phyloP scores from a whole-genome alignment of 768 basidiomycete species.

The Hericium alpestre region DNA sequence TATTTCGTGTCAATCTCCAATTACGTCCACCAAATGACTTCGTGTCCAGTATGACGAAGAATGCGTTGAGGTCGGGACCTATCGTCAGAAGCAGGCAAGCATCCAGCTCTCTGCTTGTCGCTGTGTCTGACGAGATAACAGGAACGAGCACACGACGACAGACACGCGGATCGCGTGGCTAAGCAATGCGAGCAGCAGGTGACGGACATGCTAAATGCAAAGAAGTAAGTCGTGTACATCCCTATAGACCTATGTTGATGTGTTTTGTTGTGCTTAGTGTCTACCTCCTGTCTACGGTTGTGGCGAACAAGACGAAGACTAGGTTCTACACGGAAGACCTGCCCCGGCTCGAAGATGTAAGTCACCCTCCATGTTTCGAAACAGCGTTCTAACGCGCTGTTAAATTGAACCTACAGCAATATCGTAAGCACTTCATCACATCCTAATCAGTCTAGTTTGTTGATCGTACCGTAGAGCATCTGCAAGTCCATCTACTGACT shows the following conservation, averaged over 20 bases:
- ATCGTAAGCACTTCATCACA: conserved; percentile 37
- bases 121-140: conserved; percentile 16
- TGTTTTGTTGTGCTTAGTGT: conserved; percentile 27
- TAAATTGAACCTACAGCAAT: conserved; percentile 36
- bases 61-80: conserved; percentile 59
- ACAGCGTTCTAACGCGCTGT: background rate
- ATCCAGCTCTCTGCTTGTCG: background rate
- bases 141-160: conserved; percentile 63
- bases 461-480: conserved; percentile 36
- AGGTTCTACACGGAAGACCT: conserved; percentile 66
- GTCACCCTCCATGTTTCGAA: conserved; percentile 17
- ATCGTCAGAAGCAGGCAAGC: conserved; percentile 70
- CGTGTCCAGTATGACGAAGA: conserved; percentile 63
- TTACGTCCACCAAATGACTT: too few relatives aligned
- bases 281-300: conserved; percentile 59
- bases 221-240: conserved; percentile 44
- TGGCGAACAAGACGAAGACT: conserved; percentile 59
- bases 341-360: conserved; percentile 61
- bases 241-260: too few relatives aligned
- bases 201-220: conserved; percentile 68
- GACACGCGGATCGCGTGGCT: conserved; percentile 61
- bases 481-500: conserved; percentile 55
- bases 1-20: conserved; percentile 11
- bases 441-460: background rate
- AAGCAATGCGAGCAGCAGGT: conserved; percentile 70